Conservation (phyloP, 208 protist species). For the Polymyxa betae region DNA sequence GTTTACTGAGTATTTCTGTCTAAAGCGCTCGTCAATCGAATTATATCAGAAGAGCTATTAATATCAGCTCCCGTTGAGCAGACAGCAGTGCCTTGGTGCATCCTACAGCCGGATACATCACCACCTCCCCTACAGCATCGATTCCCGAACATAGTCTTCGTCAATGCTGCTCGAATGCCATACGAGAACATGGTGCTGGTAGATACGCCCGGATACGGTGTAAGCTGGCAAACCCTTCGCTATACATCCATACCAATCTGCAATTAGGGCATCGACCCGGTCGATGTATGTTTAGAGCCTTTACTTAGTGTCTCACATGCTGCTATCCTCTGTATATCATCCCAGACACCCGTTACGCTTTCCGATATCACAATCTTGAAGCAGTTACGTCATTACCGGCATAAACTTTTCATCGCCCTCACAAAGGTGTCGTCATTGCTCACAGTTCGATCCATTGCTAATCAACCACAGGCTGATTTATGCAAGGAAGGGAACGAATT, state of each 20-base stretch:
- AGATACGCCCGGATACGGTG: constrained; percentile 37
- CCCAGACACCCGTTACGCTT: background rate
- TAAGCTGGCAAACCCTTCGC: background rate
- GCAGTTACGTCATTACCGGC: background rate
- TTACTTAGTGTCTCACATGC: background rate
- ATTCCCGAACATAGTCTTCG: background rate
- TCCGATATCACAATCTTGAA: background rate
- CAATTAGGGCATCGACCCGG: background rate
- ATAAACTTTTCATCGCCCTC: background rate
- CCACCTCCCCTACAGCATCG: background rate
- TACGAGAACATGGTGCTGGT: constrained; percentile 7
- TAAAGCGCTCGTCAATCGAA: background rate
- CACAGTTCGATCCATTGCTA: too few relatives aligned
- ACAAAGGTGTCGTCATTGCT: background rate
- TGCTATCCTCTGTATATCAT: constrained; percentile 39
- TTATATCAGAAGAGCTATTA: background rate
- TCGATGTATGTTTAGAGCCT: background rate
- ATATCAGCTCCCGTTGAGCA: constrained; percentile 39
- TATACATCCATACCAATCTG: background rate
- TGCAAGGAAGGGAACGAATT: background rate
- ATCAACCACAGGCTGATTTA: constrained; percentile 27
- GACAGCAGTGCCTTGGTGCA: background rate
- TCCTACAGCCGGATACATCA: background rate
- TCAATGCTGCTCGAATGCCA: background rate
- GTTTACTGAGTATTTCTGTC: background rate